A percentile compares a stretch with the other conserved stretches of the same genome.
These are phyloP conservation scores for Rhodotorula sp. DNA, from an alignment of 1,284 basidiomycete species.

Conservation along the genomic window DNA sequence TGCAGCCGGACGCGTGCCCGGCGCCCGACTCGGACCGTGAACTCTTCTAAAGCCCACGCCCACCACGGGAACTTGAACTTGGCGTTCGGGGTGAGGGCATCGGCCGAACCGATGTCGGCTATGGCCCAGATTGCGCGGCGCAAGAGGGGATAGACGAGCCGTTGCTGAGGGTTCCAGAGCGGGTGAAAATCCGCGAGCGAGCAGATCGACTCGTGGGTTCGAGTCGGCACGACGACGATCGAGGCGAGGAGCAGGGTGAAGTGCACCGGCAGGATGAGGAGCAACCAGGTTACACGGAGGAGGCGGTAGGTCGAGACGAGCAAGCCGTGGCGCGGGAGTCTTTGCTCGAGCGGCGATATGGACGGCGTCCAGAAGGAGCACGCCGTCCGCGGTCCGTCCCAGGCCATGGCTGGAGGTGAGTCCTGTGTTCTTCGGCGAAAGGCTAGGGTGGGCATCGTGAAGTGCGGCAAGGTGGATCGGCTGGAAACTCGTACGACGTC, in stretches of 20 bases:
- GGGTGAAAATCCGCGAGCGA: neutral
- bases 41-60: conserved; percentile 13
- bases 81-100: conserved; percentile 13
- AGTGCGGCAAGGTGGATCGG: neutral
- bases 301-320: conserved; percentile 5
- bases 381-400: conserved; percentile 15
- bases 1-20: conserved; percentile 2
- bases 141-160: conserved; percentile 37
- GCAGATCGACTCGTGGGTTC: conserved; percentile 1
- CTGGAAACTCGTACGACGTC: neutral
- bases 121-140: conserved; percentile 38
- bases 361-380: conserved; percentile 30
- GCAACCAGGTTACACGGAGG: conserved; percentile 22
- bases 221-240: neutral
- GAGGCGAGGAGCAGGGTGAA: conserved; percentile 1
- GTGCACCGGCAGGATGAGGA: conserved; percentile 13
- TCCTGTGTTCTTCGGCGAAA: too few species aligned
- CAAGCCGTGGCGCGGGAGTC: neutral
- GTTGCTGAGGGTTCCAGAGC: conserved; percentile 35
- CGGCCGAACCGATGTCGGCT: conserved; percentile 23
- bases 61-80: conserved; percentile 5
- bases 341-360: conserved; percentile 14
- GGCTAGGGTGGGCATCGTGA: neutral
- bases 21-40: conserved; percentile 18
- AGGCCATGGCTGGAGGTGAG: neutral